These are phyloP conservation scores for Phytophthora lateralis DNA, from an alignment of 352 stramenopile genomes.

Conservation along the genomic window DNA sequence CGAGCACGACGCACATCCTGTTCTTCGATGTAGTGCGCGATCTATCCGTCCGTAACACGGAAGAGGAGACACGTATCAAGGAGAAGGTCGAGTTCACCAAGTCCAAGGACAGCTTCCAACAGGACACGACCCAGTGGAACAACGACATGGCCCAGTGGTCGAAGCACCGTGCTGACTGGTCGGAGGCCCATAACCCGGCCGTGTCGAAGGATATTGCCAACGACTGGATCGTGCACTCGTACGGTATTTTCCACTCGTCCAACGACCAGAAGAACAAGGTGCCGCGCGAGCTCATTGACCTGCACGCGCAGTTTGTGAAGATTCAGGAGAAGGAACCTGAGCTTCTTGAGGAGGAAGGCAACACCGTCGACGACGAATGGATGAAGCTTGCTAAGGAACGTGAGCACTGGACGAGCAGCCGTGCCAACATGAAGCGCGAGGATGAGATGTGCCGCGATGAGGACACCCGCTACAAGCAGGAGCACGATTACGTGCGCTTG, in stretches of 20 bases:
- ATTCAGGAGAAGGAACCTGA: conserved; percentile 83
- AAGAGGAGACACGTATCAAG: conserved; percentile 83
- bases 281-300: conserved; percentile 69
- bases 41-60: conserved; percentile 67
- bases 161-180: conserved; percentile 88
- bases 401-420: conserved; percentile 88
- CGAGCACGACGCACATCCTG: conserved; percentile 75
- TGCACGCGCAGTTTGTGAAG: conserved; percentile 82
- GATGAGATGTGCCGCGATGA: conserved; percentile 89
- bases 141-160: conserved; percentile 89
- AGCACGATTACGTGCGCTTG: conserved; percentile 84
- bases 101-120: conserved; percentile 88
- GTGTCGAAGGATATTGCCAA: conserved; percentile 90
- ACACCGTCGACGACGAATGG: conserved; percentile 86
- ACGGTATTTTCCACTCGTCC: conserved; percentile 78
- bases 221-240: conserved; percentile 88
- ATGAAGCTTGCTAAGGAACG: conserved; percentile 90
- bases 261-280: conserved; percentile 59
- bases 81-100: conserved; percentile 91
- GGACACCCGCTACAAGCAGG: conserved; percentile 82
- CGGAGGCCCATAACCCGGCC: conserved; percentile 84
- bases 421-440: conserved; percentile 90
- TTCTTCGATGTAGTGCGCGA: conserved; percentile 86
- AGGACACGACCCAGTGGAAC: conserved; percentile 89
- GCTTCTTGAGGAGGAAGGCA: conserved; percentile 83